Percentiles rank a stretch among this genome's conserved stretches.
phyloP scores from a whole-genome alignment of 1,284 basidiomycete species.

The Xerocomus cyaneibrunnescens region DNA sequence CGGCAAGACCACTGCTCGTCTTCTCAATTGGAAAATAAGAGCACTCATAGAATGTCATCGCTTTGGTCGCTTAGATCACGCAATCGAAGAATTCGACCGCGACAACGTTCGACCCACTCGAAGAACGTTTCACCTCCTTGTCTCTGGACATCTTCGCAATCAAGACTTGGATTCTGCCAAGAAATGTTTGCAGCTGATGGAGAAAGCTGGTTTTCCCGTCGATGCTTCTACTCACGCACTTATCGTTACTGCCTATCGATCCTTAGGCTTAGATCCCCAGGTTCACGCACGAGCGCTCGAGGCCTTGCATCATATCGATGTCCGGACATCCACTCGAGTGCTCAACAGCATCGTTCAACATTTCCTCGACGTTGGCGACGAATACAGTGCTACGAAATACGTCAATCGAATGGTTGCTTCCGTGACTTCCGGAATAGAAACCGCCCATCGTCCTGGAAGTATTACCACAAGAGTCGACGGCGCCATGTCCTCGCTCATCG shows the following conservation, averaged over 20 bases:
- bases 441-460: conserved; percentile 30
- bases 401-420: conserved; percentile 55
- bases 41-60: conserved; percentile 54
- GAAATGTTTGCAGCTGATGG: conserved; percentile 53
- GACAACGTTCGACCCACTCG: conserved; percentile 49
- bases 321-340: conserved; percentile 45
- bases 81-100: conserved; percentile 50
- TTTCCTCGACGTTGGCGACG: conserved; percentile 55
- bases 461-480: conserved; percentile 38
- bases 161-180: conserved; percentile 57
- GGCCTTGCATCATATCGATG: conserved; percentile 42
- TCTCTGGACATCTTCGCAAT: conserved; percentile 67
- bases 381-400: conserved; percentile 44
- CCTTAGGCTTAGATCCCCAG: conserved; percentile 55
- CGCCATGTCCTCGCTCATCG: conserved; percentile 19
- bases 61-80: conserved; percentile 45
- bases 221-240: conserved; percentile 59
- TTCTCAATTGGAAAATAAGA: conserved; percentile 68
- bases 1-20: conserved; percentile 47
- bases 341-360: conserved; percentile 66
- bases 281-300: conserved; percentile 54
- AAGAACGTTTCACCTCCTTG: conserved; percentile 64
- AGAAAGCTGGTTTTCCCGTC: conserved; percentile 49
- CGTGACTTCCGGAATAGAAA: conserved; percentile 19
- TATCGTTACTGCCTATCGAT: conserved; percentile 57